Percentiles rank a stretch among this genome's conserved stretches.
These are phyloP conservation scores for Penicillium sp. DNA, from an alignment of 2,329 filamentous ascomycete species.

Conservation along the genomic window DNA sequence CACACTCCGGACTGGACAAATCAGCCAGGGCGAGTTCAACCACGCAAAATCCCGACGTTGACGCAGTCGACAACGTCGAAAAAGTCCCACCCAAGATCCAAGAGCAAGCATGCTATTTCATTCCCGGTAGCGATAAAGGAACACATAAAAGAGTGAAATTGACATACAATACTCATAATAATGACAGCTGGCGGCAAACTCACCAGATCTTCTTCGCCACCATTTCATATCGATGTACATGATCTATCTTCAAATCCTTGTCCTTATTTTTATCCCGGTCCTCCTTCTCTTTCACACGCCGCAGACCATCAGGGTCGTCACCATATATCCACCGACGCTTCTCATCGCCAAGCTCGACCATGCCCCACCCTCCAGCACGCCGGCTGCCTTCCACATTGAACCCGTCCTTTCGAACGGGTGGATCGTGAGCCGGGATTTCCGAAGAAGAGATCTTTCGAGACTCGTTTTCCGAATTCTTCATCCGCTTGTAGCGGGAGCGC, in stretches of 20 bases:
- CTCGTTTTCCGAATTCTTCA: conserved; percentile 62
- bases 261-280: conserved; percentile 55
- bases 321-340: conserved; percentile 78
- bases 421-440: conserved; percentile 3
- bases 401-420: conserved; percentile 36
- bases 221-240: conserved; percentile 82
- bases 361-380: conserved; percentile 72
- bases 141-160: too few relatives aligned
- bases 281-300: conserved; percentile 57
- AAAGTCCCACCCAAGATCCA: too few relatives aligned
- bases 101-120: too few relatives aligned
- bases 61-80: too few relatives aligned
- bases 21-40: too few relatives aligned
- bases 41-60: too few relatives aligned
- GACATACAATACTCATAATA: too few relatives aligned
- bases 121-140: too few relatives aligned
- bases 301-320: conserved; percentile 68
- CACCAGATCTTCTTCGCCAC: conserved; percentile 95
- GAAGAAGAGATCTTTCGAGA: conserved; percentile 6
- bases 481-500: conserved; percentile 68
- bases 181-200: conserved; percentile 3
- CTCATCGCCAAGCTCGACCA: conserved; percentile 84
- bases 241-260: conserved; percentile 55
- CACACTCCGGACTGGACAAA: too few relatives aligned
- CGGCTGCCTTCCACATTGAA: conserved; percentile 64